Evolutionary conservation across 345 rosid genomes (phyloP).

Genomic region (Aethionema arabicum): DNA sequence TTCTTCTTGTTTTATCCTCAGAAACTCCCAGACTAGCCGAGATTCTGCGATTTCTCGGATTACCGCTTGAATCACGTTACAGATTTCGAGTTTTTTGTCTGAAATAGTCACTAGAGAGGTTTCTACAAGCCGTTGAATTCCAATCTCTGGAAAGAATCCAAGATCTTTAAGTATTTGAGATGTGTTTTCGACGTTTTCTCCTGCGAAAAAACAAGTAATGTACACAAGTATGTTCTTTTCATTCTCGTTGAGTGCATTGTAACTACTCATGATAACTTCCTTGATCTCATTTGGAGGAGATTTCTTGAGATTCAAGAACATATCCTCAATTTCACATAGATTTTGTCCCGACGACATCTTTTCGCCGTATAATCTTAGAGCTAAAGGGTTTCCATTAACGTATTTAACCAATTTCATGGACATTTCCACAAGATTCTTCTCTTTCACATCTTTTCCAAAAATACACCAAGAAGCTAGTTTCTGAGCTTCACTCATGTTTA

Average conservation of each 20-base stretch:
- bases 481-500: background rate
- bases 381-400: conserved; percentile 37
- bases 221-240: conserved; percentile 18
- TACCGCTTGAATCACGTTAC: conserved; percentile 27
- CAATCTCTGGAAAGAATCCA: conserved; percentile 19
- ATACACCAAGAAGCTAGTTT: background rate
- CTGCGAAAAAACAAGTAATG: conserved; percentile 3
- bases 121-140: conserved; percentile 28
- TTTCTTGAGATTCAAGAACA: background rate
- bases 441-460: background rate
- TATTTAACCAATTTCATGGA: background rate
- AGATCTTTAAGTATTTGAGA: conserved; percentile 22
- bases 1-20: background rate
- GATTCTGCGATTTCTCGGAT: conserved; percentile 19
- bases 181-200: background rate
- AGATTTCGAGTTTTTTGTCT: conserved; percentile 19
- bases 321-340: background rate
- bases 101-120: conserved; percentile 30
- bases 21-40: background rate
- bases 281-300: background rate
- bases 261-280: conserved; percentile 22
- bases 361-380: conserved; percentile 10
- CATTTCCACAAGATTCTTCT: background rate
- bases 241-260: conserved; percentile 5
- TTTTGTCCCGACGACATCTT: background rate